Percentiles rank a stretch among this genome's conserved stretches.
These are phyloP conservation scores for Dactylellina haptotyla DNA, from an alignment of 2,329 filamentous ascomycete species.

Conservation along the genomic window DNA sequence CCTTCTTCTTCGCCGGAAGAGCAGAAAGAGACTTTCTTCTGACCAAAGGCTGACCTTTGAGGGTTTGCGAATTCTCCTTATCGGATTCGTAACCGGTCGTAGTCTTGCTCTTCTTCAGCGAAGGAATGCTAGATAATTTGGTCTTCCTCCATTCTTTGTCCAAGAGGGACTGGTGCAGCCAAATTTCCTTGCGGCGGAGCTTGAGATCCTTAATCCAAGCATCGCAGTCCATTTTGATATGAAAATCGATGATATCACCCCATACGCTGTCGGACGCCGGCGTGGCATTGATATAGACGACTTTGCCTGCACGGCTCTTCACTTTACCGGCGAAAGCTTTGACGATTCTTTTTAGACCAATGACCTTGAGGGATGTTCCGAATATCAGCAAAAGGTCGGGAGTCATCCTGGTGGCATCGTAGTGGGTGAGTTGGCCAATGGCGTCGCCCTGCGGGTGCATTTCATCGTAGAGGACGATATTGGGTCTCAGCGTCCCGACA, in stretches of 20 bases:
- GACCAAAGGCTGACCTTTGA: conserved; percentile 41
- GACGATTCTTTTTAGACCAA: conserved; percentile 76
- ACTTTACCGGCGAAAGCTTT: conserved; percentile 77
- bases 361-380: conserved; percentile 76
- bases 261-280: conserved; percentile 77
- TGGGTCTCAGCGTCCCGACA: conserved; percentile 74
- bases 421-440: conserved; percentile 74
- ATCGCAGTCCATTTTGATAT: conserved; percentile 79
- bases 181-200: conserved; percentile 69
- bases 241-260: conserved; percentile 78
- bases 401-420: conserved; percentile 70
- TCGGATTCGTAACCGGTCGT: conserved; percentile 48
- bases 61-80: conserved; percentile 38
- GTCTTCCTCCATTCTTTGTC: conserved; percentile 50
- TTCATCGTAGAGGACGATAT: conserved; percentile 79
- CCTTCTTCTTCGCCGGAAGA: conserved; percentile 40
- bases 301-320: conserved; percentile 72
- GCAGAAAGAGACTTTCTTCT: conserved; percentile 41
- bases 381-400: conserved; percentile 76
- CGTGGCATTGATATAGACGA: conserved; percentile 78
- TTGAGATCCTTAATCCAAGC: conserved; percentile 75
- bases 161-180: conserved; percentile 60
- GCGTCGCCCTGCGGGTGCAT: conserved; percentile 75
- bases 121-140: conserved; percentile 15
- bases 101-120: conserved; percentile 42